Base-by-base conservation (phyloP, 768 basidiomycete species). In the Polyporus arcularius region DNA sequence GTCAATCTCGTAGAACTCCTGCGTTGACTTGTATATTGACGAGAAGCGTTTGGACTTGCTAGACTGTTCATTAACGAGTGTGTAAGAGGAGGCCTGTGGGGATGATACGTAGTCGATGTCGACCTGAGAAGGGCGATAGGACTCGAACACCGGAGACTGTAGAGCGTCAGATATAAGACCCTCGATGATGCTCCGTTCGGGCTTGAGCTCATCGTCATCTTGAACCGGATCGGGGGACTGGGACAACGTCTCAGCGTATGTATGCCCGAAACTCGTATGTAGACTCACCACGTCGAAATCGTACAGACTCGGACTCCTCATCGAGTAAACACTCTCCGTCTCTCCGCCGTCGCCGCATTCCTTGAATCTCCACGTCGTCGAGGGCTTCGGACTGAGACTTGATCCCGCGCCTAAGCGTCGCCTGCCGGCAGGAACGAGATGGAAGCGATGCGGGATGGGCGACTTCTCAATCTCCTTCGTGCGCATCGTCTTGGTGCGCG, bases 401-500 rank as follows among this genome's bases (percentile, higher is more conserved):
- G 54, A n/a, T 11, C 9, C 50, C 4, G 47, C 45, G 4, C 21
- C 7, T 2, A n/a, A 8, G 31, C 40, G 50, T n/a, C 31, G 16
- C 9, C 38, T 57, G 4, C 51, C 40, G 43, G 51, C 58, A 9
- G 47, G 56, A 15, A 62, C 57, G 35, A 62, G 48, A 21, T 62
- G 53, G 32, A 62, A 62, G 14, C 61, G 45, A 16, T 62, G 61
- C 30, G 61, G 61, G 6, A 49, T 43, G 14, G 61, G 61, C 12
- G 57, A 58, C 47, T 62, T 62, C n/a, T 58, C 21, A 21, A 62
- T 58, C 11, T 58, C 61, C 53, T 62, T 62, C n/a, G 61, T 62
- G 28, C 57, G 61, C 61, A 62, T 62, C 11, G 61, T 62, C 57
- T 58, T 62, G 30, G 57, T 43, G 8, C 57, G 56, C 38, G 39